Percentiles rank a stretch among this genome's conserved stretches.
These are phyloP conservation scores for Chrysanthemum seticuspe DNA, from an alignment of 129 eudicot species.

Conservation along the genomic window DNA sequence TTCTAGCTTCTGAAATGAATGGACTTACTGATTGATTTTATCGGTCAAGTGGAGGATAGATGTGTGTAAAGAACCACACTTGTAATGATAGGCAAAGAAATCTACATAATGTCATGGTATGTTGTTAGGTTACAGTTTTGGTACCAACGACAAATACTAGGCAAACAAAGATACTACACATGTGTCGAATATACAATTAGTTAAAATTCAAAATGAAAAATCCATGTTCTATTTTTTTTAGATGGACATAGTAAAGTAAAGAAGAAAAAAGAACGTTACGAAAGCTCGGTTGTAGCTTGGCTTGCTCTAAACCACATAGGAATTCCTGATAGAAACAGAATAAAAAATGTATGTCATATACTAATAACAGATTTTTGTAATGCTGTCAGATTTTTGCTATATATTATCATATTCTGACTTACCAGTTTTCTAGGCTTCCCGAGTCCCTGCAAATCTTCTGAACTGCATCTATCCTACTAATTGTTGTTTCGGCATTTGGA, in stretches of 20 bases:
- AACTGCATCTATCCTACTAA: conserved; percentile 1
- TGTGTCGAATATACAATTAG: neutral
- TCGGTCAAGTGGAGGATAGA: neutral
- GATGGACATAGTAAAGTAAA: neutral
- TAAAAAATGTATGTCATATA: neutral
- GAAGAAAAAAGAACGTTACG: neutral
- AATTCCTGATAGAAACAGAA: conserved; percentile 3
- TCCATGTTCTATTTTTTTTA: no score
- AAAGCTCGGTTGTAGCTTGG: neutral
- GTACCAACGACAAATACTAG: neutral
- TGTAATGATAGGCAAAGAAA: neutral
- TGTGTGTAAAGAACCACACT: neutral
- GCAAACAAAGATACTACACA: neutral
- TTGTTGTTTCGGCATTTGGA: conserved; percentile 14
- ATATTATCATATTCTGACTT: neutral
- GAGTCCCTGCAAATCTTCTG: conserved; percentile 7
- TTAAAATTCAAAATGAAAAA: neutral
- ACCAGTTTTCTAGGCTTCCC: neutral
- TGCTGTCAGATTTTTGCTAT: no score
- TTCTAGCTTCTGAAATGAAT: neutral
- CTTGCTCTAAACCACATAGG: neutral
- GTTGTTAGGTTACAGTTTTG: neutral
- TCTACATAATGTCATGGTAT: neutral
- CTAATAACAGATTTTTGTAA: neutral
- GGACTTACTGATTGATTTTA: neutral